Base-by-base conservation (phyloP, 2,329 filamentous ascomycete species). In the Microdochium trichocladiopsis region DNA sequence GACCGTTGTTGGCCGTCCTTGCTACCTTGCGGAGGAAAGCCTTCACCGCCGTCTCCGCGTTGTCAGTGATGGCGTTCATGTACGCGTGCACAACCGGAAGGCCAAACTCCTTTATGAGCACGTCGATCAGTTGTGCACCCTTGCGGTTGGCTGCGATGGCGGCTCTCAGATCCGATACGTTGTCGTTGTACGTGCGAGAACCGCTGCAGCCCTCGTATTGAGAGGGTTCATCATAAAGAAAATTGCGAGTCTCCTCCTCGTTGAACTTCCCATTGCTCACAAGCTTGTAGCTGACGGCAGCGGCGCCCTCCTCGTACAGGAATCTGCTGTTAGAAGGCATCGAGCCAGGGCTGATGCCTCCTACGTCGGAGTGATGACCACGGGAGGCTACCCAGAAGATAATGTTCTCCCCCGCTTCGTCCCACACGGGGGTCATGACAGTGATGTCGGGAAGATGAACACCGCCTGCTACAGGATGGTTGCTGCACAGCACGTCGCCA, bases 361-460 rank as follows among this genome's bases (percentile, higher is more conserved):
- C 87, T 54, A 90, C 93, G 61, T 94, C 88, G 11, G 88, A 88
- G 60, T 93, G 88, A 63, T 94, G 88, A 0, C 88, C 88, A 36
- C 88, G 79, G 4, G 86, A 90, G 0, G 88, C 88, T 1, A 90
- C 88, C 56, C 91, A 93, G 68, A 93, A 93, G 51, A 92, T 77
- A 53, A 93, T 91, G 16, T 86, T 80, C 52, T 86, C 80, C 2
- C 84, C 84, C 37, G 66, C 65, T 16, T 68, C 65, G 56, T 83
- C 82, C 66, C 92, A 93, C 1, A 88, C 87, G 0, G 88, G 88
- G 31, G 88, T 92, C 52, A 90, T 79, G 24, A 91, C 84, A 0
- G 88, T 94, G 53, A 94, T 89, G 62, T 94, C 88, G 1, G 88
- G 89, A 24, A 94, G 70, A 72, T 94, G 89, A 0, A 89, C 94